Base-by-base conservation (phyloP, 345 rosid genomes). In the Murraya paniculata region DNA sequence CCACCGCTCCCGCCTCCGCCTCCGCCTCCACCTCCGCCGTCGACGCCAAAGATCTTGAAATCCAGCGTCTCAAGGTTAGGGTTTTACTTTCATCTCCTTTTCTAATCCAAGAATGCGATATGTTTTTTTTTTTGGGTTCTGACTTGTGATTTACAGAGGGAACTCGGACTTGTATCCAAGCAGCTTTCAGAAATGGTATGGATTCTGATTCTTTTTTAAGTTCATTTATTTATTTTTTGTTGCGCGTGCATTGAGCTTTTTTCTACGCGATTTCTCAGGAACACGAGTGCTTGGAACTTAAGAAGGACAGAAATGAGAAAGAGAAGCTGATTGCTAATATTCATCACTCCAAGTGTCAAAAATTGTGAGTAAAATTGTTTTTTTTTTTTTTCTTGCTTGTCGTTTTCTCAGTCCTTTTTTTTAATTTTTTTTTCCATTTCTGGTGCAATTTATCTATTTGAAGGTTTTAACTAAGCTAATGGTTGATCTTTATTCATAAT, bases 31-130 rank as follows among this genome's bases (percentile, higher is more conserved):
- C 60, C 6, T 62, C 35, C 61, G 6, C 66, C 33, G 83, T 73
- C 30, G 61, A 14, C 7, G 79, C 82, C 62, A 88, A 90, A 61
- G 95, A 90, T 72, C 81, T 77, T n/a, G 93, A 86, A 75, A 90
- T 88, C 62, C 85, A 87, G 72, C 87, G 89, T 9, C 70, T 91
- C n/a, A 93, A 93, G 97, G 98, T 92, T 78, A 77, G 81, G 80
- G n/a, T 31, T 64, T 31, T 64, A 27, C 19, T 45, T 13, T 13
- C 50, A 13, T 45, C 50, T 11, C 18, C 50, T 13, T 45, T 11
- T 45, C 50, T 13, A 45, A 11, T 13, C 13, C 50, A 45, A 13
- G 18, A 45, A 13, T 11, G 57, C 22, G 2, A 53, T 53, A 18
- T 53, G 22, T 53, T 7, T 53, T 66, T 53, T 45, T 45, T 45